These are phyloP conservation scores for Dothistroma pini DNA, from an alignment of 2,329 filamentous ascomycete genomes.

Conservation along the genomic window DNA sequence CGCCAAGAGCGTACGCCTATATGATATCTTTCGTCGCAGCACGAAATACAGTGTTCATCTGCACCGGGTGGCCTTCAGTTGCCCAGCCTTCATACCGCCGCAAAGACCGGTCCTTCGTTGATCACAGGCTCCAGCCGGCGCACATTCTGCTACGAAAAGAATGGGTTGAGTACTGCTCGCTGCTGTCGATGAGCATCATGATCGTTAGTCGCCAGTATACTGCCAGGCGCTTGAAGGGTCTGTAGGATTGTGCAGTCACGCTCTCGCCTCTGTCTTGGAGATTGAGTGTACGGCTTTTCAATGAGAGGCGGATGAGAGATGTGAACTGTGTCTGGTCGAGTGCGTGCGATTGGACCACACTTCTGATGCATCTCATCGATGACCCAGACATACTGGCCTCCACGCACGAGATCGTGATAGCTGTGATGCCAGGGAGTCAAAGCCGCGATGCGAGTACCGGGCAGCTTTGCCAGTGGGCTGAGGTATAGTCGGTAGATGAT, in stretches of 20 bases:
- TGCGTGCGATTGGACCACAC: constrained; percentile 2
- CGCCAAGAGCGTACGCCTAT: constrained; percentile 9
- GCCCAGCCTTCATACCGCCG: constrained; percentile 7
- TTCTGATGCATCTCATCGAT: constrained; percentile 1
- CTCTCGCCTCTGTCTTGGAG: constrained; percentile 1
- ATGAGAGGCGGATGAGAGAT: constrained; percentile 9
- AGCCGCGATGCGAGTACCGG: constrained; percentile 32
- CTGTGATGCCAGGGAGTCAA: constrained; percentile 23
- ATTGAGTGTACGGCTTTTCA: constrained; percentile 19
- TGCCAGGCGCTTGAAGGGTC: not conserved
- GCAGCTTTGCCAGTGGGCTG: constrained; percentile 34
- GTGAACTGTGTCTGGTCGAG: not conserved
- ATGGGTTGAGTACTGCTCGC: constrained; percentile 13
- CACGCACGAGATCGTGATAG: not conserved
- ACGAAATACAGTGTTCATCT: not conserved
- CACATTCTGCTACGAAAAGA: constrained; percentile 5
- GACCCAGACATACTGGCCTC: not conserved
- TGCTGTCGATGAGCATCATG: constrained; percentile 15
- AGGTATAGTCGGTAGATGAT: constrained; percentile 30
- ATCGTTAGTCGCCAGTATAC: constrained; percentile 3
- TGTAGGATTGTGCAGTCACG: not conserved
- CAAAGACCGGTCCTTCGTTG: constrained; percentile 2
- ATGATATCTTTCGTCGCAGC: constrained; percentile 12
- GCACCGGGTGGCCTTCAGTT: not conserved
- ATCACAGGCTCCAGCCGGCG: constrained; percentile 5